Conservation (phyloP, 2,329 filamentous ascomycete species). For the Penicillium sp. region DNA sequence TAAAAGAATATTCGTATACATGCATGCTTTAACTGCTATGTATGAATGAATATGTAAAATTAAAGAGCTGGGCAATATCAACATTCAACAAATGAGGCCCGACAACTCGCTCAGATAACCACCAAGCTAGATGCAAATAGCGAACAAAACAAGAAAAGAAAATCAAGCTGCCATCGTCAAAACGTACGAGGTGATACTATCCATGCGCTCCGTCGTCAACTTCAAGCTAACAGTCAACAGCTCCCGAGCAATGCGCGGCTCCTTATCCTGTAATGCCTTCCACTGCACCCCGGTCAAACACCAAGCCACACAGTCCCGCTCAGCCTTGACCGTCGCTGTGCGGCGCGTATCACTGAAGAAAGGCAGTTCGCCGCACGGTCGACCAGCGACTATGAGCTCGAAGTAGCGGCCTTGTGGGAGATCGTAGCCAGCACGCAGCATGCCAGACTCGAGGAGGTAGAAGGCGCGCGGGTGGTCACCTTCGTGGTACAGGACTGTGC, state of each 20-base stretch:
- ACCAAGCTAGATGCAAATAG: constrained; percentile 6
- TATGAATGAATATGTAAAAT: background rate
- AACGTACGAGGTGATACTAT: constrained; percentile 53
- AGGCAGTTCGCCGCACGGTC: constrained; percentile 88
- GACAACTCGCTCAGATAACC: background rate
- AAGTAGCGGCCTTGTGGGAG: constrained; percentile 80
- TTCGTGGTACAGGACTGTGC: constrained; percentile 65
- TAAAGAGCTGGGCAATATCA: background rate
- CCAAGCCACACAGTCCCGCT: constrained; percentile 77
- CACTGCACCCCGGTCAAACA: constrained; percentile 64
- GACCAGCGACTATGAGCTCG: constrained; percentile 86
- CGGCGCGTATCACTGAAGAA: constrained; percentile 88
- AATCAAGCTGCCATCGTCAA: constrained; percentile 9
- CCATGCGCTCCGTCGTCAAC: constrained; percentile 88
- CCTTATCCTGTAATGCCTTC: constrained; percentile 60
- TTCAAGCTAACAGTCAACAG: constrained; percentile 80
- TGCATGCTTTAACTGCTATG: background rate
- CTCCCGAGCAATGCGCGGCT: constrained; percentile 73
- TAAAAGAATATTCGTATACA: background rate
- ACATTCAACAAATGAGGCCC: background rate
- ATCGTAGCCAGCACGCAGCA: constrained; percentile 81
- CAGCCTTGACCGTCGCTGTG: constrained; percentile 76
- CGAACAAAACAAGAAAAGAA: background rate
- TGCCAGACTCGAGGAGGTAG: constrained; percentile 81
- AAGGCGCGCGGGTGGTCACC: constrained; percentile 73